Conservation (phyloP, 2,329 filamentous ascomycete genomes). For the Trichoderma koningiopsis region DNA sequence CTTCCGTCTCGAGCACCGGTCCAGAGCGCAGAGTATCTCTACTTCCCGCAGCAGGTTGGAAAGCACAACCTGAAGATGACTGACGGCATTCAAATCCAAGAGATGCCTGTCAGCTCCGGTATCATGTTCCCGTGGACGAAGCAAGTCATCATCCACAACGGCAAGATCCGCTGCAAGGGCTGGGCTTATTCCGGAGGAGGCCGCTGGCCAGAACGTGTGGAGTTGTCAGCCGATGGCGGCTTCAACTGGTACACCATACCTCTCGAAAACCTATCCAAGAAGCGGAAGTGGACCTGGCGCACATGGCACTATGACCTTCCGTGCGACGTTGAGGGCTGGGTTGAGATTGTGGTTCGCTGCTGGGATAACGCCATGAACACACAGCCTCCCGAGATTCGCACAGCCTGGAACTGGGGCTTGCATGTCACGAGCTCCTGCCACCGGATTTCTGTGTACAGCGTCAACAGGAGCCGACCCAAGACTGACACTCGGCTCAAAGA, state of each 20-base stretch:
- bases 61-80: constrained; percentile 22
- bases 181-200: constrained; percentile 18
- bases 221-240: constrained; percentile 3
- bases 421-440: constrained; percentile 17
- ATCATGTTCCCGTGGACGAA: constrained; percentile 20
- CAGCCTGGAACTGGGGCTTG: constrained; percentile 21
- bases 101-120: constrained; percentile 15
- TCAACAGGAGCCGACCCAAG: background rate
- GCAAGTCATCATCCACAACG: constrained; percentile 15
- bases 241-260: constrained; percentile 20
- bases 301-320: constrained; percentile 11
- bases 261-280: constrained; percentile 12
- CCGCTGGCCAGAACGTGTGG: constrained; percentile 19
- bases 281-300: constrained; percentile 21
- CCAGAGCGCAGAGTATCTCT: constrained; percentile 15
- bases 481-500: constrained; percentile 1
- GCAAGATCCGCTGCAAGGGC: constrained; percentile 16
- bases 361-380: constrained; percentile 20
- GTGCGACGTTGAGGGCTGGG: constrained; percentile 19
- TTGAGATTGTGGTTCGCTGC: constrained; percentile 19
- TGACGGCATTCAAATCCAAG: constrained; percentile 15
- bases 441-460: constrained; percentile 17
- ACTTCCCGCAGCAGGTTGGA: constrained; percentile 18
- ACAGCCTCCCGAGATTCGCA: background rate
- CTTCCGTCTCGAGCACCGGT: constrained; percentile 11